Evolutionary conservation across 179 eudicot genomes (phyloP), one percentile per base, ranked within the genome.

Genomic region (Patellifolia procumbens): DNA sequence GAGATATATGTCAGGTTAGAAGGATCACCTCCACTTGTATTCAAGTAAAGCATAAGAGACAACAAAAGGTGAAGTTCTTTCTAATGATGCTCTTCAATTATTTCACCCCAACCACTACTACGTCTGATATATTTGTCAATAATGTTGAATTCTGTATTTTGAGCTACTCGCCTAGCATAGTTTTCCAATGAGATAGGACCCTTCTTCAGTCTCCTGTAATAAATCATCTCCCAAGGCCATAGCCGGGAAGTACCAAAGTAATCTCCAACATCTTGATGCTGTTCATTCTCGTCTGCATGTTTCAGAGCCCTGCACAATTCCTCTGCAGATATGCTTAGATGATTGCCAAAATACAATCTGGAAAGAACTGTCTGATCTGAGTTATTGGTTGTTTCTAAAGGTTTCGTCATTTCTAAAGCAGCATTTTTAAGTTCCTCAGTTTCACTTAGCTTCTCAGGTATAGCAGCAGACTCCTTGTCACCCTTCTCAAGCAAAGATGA

Each of bases 81-180:
- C 62, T 67, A 66, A 76, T 68, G 7, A 84, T 81, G 26, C 26
- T 83, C 75, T 73, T 85, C 72, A 75, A 46, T 31, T 24, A 39
- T 64, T 75, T 86, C 88, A 56, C 78, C 74, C 91, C 93, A 88
- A 52, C 93, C 93, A 74, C 89, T 89, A 70, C 93, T 86, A 78
- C 93, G 81, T 79, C 89, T 85, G 28, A 86, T 79, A 74, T 83
- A 85, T 61, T 86, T 89, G 45, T 88, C 91, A 77, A 80, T 83
- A 39, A 89, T 86, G 45, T 86, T 81, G 60, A 83, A 88, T 52
- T 83, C 87, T 45, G 48, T 74, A 74, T 86, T 89, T 72, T 89
- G 89, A 71, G 84, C 85, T 70, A 85, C 46, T 61, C 89, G 85
- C 69, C 82, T 73, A 19, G 87, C 84, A 81, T 88, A 88, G 39